Evolutionary conservation across 2,329 filamentous ascomycete species (phyloP).

Genomic region (Zymoseptoria crescenta): DNA sequence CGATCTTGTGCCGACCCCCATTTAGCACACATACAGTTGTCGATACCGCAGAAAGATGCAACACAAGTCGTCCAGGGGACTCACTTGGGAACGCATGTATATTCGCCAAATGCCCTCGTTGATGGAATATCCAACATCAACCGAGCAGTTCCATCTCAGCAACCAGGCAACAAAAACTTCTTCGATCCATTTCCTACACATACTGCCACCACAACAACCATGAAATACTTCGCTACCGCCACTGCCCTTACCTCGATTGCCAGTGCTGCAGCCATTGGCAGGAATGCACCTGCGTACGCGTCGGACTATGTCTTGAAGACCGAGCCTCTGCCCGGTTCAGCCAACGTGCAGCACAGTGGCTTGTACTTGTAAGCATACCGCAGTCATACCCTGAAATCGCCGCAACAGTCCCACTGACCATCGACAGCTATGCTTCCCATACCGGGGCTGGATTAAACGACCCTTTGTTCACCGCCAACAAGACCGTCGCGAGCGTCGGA

Average conservation of each 20-base stretch:
- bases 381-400: neutral
- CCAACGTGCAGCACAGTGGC: slow-evolving; percentile 16
- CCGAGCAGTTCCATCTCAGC: neutral
- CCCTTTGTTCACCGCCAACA: slow-evolving; percentile 17
- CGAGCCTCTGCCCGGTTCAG: slow-evolving; percentile 20
- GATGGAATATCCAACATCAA: neutral
- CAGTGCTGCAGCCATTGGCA: slow-evolving; percentile 20
- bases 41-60: neutral
- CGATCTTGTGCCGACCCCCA: neutral
- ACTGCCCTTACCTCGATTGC: slow-evolving; percentile 12
- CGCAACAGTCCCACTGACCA: neutral
- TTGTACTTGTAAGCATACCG: slow-evolving; percentile 19
- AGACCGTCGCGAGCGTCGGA: slow-evolving; percentile 12
- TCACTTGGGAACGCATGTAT: neutral
- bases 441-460: slow-evolving; percentile 26
- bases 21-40: neutral
- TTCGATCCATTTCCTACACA: neutral
- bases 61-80: neutral
- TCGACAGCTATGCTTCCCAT: slow-evolving; percentile 14
- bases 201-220: slow-evolving; percentile 2
- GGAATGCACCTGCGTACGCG: neutral
- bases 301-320: slow-evolving; percentile 24
- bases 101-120: neutral
- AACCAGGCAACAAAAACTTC: neutral
- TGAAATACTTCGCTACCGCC: slow-evolving; percentile 13